A percentile compares a stretch with the other conserved stretches of the same genome.
Conservation (phyloP, 345 rosid species). For the Turritis glabra region DNA sequence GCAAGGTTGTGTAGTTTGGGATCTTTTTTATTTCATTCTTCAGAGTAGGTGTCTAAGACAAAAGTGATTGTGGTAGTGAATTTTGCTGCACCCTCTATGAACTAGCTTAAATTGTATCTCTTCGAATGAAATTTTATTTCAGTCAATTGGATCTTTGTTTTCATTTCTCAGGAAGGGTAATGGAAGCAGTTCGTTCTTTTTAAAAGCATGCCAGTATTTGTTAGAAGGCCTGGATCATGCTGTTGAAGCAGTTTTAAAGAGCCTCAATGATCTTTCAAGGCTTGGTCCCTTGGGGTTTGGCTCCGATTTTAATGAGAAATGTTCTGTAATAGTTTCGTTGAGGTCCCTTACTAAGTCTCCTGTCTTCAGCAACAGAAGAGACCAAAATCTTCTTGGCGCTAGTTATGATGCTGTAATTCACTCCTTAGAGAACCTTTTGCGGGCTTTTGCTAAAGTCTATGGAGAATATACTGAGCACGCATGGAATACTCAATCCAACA, state of each 20-base stretch:
- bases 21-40: neutral
- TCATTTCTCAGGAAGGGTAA: slow-evolving; percentile 54
- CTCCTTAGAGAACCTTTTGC: slow-evolving; percentile 68
- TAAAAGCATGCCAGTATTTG: slow-evolving; percentile 56
- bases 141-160: slow-evolving; percentile 15
- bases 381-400: slow-evolving; percentile 43
- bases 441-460: slow-evolving; percentile 54
- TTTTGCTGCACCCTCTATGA: slow-evolving; percentile 9
- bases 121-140: slow-evolving; percentile 11
- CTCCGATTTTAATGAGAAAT: slow-evolving; percentile 46
- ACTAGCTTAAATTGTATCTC: slow-evolving; percentile 5
- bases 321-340: slow-evolving; percentile 56
- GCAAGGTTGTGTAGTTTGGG: slow-evolving; percentile 19
- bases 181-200: slow-evolving; percentile 54
- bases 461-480: slow-evolving; percentile 49
- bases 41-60: slow-evolving; percentile 6
- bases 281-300: slow-evolving; percentile 51
- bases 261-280: slow-evolving; percentile 46
- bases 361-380: slow-evolving; percentile 48
- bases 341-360: slow-evolving; percentile 62
- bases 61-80: slow-evolving; percentile 14
- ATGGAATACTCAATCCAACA: slow-evolving; percentile 46
- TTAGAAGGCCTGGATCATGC: slow-evolving; percentile 62
- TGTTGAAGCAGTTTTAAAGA: slow-evolving; percentile 45
- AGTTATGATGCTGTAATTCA: slow-evolving; percentile 44